A percentile compares a stretch with the other conserved stretches of the same genome.
phyloP scores from a whole-genome alignment of 164 flowering plant genomes.

The Sextonia rubra region DNA sequence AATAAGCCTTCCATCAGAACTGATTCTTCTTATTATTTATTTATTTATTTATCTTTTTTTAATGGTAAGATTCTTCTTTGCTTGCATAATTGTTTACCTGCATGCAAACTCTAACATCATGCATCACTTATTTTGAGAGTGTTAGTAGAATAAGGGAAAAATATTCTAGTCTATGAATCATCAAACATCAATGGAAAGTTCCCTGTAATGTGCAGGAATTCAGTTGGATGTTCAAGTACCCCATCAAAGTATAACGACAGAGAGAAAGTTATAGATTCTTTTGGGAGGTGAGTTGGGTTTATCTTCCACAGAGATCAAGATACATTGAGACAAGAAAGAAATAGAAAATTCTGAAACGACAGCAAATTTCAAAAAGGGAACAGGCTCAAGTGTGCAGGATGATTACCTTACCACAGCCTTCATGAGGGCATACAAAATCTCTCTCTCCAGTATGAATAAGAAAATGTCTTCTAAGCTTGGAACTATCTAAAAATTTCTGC shows the following conservation, averaged over 20 bases:
- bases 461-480: conserved; percentile 90
- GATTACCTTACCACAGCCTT: conserved; percentile 97
- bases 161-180: too few relatives aligned
- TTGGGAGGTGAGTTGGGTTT: not conserved
- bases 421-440: conserved; percentile 79
- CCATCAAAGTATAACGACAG: not conserved
- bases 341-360: not conserved
- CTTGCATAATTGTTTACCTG: too few relatives aligned
- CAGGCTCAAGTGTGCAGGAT: conserved; percentile 8
- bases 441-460: conserved; percentile 97
- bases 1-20: too few relatives aligned
- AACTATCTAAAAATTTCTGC: conserved; percentile 98
- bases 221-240: not conserved
- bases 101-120: too few relatives aligned
- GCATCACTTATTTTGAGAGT: too few relatives aligned
- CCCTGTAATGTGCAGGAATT: not conserved
- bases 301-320: not conserved
- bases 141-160: too few relatives aligned
- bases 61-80: too few relatives aligned
- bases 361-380: not conserved
- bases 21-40: too few relatives aligned
- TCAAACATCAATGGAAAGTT: too few relatives aligned
- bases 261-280: not conserved
- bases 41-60: too few relatives aligned
- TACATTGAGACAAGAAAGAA: conserved; percentile 2